Evolutionary conservation across 116 monocot genomes (phyloP), one percentile per base, ranked within the genome.

Genomic region (Thalassia testudinum): DNA sequence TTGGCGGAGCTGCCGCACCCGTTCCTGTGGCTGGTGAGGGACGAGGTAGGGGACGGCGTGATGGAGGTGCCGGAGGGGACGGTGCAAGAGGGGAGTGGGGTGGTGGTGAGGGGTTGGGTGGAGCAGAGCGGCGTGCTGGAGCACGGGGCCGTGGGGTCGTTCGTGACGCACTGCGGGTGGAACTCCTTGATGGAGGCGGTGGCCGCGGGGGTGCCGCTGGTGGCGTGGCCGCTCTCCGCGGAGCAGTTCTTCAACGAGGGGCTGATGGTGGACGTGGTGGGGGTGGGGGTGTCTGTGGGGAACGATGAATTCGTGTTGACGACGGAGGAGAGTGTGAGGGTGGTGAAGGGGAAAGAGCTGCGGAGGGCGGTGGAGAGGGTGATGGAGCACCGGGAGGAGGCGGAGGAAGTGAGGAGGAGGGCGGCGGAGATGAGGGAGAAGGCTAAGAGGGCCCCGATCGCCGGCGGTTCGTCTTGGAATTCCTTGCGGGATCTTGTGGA

Each of bases 91-190:
- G n/a, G n/a, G n/a, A n/a, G n/a, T n/a, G n/a, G n/a, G n/a, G n/a
- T n/a, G n/a, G n/a, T n/a, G n/a, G n/a, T n/a, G n/a, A n/a, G n/a
- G n/a, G n/a, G n/a, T n/a, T n/a, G n/a, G n/a, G n/a, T n/a, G n/a
- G n/a, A n/a, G 34, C 68, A 68, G 23, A 7, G 47, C 25, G 0
- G 5, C 21, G 48, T 68, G 8, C 44, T 68, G 12, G 25, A 29
- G 7, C 68, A 68, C 49, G 7, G 7, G 14, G 34, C 68, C 0
- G 15, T 68, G 10, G 61, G 61, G 5, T 54, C 20, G 23, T 70
- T 70, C 58, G n/a, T 63, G 63, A 70, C 44, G 58, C 70, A 70
- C 58, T 63, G 63, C 34, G 70, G 70, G 1, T 83, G 78, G 82
- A 83, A 83, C 56, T 83, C 78, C 8, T 50, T 52, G 22, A 48